Conservation (phyloP, 495 filamentous ascomycete species). For the Extremus antarcticus region DNA sequence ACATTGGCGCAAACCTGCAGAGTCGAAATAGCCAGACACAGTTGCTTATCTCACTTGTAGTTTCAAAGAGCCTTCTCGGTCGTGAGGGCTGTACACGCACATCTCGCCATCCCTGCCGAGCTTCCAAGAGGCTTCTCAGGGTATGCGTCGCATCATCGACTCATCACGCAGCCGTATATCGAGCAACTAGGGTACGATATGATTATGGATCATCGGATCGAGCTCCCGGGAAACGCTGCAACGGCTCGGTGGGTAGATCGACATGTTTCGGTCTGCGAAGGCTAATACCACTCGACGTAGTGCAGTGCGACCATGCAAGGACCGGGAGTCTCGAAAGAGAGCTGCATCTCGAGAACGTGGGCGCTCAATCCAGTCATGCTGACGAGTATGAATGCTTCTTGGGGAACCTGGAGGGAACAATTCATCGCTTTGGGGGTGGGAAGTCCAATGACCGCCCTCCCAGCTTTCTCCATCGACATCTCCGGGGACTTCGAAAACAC, state of each 20-base stretch:
- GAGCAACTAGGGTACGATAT: neutral
- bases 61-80: neutral
- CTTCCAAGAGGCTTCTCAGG: neutral
- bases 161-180: neutral
- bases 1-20: no score
- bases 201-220: neutral
- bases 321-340: neutral
- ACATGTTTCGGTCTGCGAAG: neutral
- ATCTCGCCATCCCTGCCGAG: neutral
- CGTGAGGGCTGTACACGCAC: neutral
- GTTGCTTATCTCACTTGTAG: neutral
- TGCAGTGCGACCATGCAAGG: neutral
- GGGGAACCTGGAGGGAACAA: neutral
- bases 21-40: no score
- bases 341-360: neutral
- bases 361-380: neutral
- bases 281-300: neutral
- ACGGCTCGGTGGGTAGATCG: neutral
- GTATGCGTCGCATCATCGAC: neutral
- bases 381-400: neutral
- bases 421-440: neutral
- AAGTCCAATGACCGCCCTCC: neutral
- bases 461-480: neutral
- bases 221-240: neutral
- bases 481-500: neutral